phyloP scores from a whole-genome alignment of 192 early-diverging fungal genomes.

The Entomortierella lignicola region DNA sequence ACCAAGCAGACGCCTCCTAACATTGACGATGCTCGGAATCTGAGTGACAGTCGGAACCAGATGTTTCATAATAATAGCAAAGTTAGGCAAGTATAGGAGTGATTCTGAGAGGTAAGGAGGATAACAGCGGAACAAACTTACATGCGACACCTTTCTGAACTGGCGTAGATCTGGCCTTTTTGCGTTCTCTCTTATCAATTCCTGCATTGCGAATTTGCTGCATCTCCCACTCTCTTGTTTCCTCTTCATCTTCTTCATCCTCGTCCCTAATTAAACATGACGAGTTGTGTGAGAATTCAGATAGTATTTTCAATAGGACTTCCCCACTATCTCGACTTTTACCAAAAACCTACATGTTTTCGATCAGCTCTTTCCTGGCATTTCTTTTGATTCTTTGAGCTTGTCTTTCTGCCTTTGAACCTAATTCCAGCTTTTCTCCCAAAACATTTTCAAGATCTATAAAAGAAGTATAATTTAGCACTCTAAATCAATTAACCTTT shows the following conservation, averaged over 20 bases:
- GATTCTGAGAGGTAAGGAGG: too few relatives aligned
- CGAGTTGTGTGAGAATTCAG: background rate
- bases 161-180: conserved; percentile 26
- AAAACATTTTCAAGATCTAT: conserved; percentile 64
- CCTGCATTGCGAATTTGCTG: conserved; percentile 67
- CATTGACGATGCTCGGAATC: conserved; percentile 55
- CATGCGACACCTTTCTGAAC: conserved; percentile 20
- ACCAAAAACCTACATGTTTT: conserved; percentile 55
- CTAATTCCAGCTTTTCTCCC: conserved; percentile 60
- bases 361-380: conserved; percentile 62
- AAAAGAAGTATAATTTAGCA: too few relatives aligned
- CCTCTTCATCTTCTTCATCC: conserved; percentile 60
- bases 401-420: conserved; percentile 56
- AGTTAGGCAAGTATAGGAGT: too few relatives aligned
- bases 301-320: background rate
- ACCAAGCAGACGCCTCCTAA: conserved; percentile 39
- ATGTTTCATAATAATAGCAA: background rate
- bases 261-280: conserved; percentile 37
- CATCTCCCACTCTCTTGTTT: conserved; percentile 66
- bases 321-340: background rate
- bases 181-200: conserved; percentile 36
- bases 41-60: conserved; percentile 57
- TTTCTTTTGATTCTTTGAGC: conserved; percentile 52
- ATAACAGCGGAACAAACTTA: conserved; percentile 6
- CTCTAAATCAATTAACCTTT: too few relatives aligned